Evolutionary conservation across 179 eudicot genomes (phyloP), one percentile per base, ranked within the genome.

Genomic region (Amaranthus tricolor): DNA sequence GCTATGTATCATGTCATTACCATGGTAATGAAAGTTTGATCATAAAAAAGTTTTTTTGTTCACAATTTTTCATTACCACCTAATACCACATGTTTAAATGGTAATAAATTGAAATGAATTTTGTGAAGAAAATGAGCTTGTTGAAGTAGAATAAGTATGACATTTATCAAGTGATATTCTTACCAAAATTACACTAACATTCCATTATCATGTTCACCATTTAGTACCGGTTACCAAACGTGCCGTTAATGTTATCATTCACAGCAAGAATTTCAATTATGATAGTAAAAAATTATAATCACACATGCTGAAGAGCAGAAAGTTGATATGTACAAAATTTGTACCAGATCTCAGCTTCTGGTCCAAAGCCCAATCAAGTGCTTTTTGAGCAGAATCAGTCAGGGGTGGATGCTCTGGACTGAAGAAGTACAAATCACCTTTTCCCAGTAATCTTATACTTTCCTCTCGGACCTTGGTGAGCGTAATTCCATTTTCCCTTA

Each of bases 371-470:
- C 94, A 88, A 70, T 96, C 91, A 77, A 96, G 79, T 68, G 91
- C 96, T 80, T 84, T 90, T 75, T 90, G 89, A 71, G 96, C 94
- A 60, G 88, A 86, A 82, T 86, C 89, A 51, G 98, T 91, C 76
- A 91, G 77, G 68, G 97, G 97, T 20, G 97, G 91, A 80, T 85
- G 88, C 83, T 84, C 89, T 44, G 92, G 91, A 63, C 90, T 85
- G 77, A 80, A 78, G 80, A 52, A 81, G 67, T 47, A 84, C 75
- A 80, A 51, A 64, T 85, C 89, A 40, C 83, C 89, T 75, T 89
- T 86, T 72, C 89, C 90, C 49, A 83, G 83, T 73, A 88, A 67
- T 62, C 86, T 90, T 73, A 80, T 66, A 78, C 81, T 72, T 85
- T 94, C 96, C 31, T 90, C 94, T 62, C 82, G 83, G 60, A 87